Conservation (phyloP, 208 protist species). For the Acanthamoeba healyi region DNA sequence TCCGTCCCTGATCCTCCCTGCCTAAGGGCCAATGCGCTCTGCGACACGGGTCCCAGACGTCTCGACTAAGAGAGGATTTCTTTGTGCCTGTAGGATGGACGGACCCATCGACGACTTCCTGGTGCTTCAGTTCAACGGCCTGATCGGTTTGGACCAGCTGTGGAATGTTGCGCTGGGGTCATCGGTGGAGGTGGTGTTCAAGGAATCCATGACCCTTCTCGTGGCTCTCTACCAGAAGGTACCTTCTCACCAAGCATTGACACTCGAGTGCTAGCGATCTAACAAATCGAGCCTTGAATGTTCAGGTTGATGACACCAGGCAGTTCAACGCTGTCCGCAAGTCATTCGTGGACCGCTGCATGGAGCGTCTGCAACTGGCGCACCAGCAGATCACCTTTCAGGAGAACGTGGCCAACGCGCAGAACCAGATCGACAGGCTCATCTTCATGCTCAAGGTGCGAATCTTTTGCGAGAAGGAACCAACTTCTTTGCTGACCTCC, state of each 20-base stretch:
- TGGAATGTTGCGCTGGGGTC: slow-evolving; percentile 18
- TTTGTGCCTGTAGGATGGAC: slow-evolving; percentile 4
- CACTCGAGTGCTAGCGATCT: too few relatives aligned
- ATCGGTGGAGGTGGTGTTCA: not conserved
- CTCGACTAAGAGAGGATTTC: not conserved
- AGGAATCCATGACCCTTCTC: slow-evolving; percentile 36
- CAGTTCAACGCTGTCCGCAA: slow-evolving; percentile 22
- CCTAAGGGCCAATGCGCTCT: too few relatives aligned
- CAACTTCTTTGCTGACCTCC: not conserved
- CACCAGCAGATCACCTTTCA: not conserved
- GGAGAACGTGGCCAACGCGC: not conserved
- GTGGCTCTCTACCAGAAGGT: slow-evolving; percentile 16
- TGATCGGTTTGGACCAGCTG: slow-evolving; percentile 5
- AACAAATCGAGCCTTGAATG: too few relatives aligned
- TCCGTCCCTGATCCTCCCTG: not conserved
- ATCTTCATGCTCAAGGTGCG: slow-evolving; percentile 48
- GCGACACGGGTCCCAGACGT: not conserved
- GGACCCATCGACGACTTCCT: slow-evolving; percentile 32
- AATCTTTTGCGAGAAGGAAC: not conserved
- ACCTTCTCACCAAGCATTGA: not conserved
- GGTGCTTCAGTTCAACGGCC: slow-evolving; percentile 8
- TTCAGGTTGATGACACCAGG: not conserved
- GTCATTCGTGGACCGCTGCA: slow-evolving; percentile 13
- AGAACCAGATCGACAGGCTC: slow-evolving; percentile 51
- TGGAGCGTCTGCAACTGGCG: not conserved